Base-by-base conservation (phyloP, 1,284 basidiomycete species). In the Cutaneotrichosporon curvatum region DNA sequence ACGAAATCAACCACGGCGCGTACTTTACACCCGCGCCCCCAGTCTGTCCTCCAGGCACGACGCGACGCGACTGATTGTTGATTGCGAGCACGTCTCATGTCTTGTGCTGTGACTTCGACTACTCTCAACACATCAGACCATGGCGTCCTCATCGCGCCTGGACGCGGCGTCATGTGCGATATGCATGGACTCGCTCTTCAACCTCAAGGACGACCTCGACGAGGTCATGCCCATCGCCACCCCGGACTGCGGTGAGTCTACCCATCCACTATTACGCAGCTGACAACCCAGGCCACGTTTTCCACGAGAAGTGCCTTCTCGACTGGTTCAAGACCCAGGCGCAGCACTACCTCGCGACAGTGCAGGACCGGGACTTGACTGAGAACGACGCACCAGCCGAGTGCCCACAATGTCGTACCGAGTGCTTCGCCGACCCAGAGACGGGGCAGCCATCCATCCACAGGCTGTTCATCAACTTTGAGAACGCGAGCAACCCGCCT, bases 101-200 rank as follows among this genome's bases (percentile, higher is more conserved):
- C 25, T 7, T 28, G 7, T n/a, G n/a, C n/a, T n/a, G n/a, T n/a
- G n/a, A n/a, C n/a, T n/a, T n/a, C n/a, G n/a, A n/a, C n/a, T n/a
- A n/a, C n/a, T n/a, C n/a, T n/a, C 28, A 30, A 30, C 28, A 15
- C 32, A 34, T 15, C 32, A 9, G 11, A 34, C 15, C 11, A 43
- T 37, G 35, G 16, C 35, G 35, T 22, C 19, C 16, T 23, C 7
- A 18, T 30, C 25, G 16, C 40, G 28, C 4, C 34, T 37, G 1
- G 55, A 57, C 6, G 58, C 57, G 34, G 62, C 56, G 5, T 42
- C 55, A 8, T 69, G 67, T 40, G 58, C 60, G 22, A 65, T 69
- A 35, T 69, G 67, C 51, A 59, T 63, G 50, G 67, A 66, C 23
- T 47, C 52, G 16, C 54, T 69, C n/a, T 67, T 69, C 49, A 47